phyloP scores from a whole-genome alignment of 768 basidiomycete species.

The Cytidiella melzeri region DNA sequence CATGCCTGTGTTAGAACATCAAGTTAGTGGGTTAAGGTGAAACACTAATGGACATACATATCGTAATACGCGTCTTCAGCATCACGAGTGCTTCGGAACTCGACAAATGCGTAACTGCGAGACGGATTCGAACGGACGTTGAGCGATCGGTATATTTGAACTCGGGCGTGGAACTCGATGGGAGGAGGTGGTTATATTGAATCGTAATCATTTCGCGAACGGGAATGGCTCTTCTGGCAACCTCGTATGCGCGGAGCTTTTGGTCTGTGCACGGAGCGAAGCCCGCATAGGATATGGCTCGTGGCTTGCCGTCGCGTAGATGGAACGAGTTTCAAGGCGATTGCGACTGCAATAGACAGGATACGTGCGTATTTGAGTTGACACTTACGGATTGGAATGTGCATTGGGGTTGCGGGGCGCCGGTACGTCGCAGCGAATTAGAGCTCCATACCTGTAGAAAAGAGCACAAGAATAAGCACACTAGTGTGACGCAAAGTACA shows the following conservation, averaged over 20 bases:
- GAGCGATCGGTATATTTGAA: slow-evolving; percentile 42
- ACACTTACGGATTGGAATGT: slow-evolving; percentile 77
- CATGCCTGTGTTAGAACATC: slow-evolving; percentile 48
- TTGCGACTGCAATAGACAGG: slow-evolving; percentile 30
- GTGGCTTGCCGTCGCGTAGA: slow-evolving; percentile 11
- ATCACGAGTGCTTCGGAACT: slow-evolving; percentile 71
- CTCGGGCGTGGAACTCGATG: slow-evolving; percentile 27
- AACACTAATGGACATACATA: slow-evolving; percentile 45
- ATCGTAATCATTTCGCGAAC: slow-evolving; percentile 25
- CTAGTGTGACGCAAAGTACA: background rate
- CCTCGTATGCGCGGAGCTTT: slow-evolving; percentile 3
- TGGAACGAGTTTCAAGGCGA: slow-evolving; percentile 18
- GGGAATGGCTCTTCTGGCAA: slow-evolving; percentile 6
- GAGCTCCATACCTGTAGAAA: slow-evolving; percentile 62
- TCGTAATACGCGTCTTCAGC: slow-evolving; percentile 83
- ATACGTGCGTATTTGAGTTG: slow-evolving; percentile 11
- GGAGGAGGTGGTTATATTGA: slow-evolving; percentile 16
- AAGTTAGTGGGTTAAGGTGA: background rate
- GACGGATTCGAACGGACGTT: slow-evolving; percentile 40
- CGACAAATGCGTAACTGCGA: slow-evolving; percentile 82
- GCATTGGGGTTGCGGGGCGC: slow-evolving; percentile 77
- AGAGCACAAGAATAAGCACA: background rate
- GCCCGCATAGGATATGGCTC: slow-evolving; percentile 9
- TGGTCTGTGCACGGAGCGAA: slow-evolving; percentile 3
- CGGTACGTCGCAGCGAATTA: slow-evolving; percentile 86